Evolutionary conservation across 805 yeast species (phyloP), one percentile per base, ranked within the genome.

Genomic region (Ogataea parapolymorpha): DNA sequence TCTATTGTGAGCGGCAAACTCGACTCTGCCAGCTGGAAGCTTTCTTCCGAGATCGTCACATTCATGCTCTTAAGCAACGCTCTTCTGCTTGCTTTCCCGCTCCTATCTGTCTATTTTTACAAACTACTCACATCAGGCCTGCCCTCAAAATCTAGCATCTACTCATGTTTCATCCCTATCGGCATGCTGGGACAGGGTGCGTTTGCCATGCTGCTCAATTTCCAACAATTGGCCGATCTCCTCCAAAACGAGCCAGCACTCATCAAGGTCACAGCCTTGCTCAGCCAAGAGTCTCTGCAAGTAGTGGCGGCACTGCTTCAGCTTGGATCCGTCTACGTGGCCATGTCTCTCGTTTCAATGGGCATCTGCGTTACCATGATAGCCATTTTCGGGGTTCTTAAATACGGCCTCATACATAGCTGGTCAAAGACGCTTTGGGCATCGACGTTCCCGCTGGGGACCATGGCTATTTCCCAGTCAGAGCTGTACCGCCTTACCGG

Each of bases 121-220:
- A 77, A 80, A 40, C 61, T 85, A 17, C 58, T 81, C 17, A 62
- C 78, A 2, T 67, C 72, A 54, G 80, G 80, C 49, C 61, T 81
- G 18, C 90, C 95, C 2, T 64, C 71, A 5, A 72, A 79, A 41
- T 58, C 62, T 8, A 49, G 53, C 9, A 72, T 83, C 2, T 82
- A 82, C 56, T 73, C 89, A n/a, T 64, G 79, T 35, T 86, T 88
- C 56, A 71, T 87, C 38, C 89, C 95, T 1, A 67, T 88, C 33
- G 96, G 96, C 6, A 81, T 90, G 30, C 60, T 85, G 56, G 96
- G 96, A 14, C 96, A 89, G 62, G 95, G 93, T 1, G 74, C 86
- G 2, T 85, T 70, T 60, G 85, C 85, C 2, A 71, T 85, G 11
- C 61, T 81, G 47, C 32, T 54, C 10, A 52, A 44, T 20, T 51